Base-by-base conservation (phyloP, 495 filamentous ascomycete genomes). In the Penicillium atrosanguineum region DNA sequence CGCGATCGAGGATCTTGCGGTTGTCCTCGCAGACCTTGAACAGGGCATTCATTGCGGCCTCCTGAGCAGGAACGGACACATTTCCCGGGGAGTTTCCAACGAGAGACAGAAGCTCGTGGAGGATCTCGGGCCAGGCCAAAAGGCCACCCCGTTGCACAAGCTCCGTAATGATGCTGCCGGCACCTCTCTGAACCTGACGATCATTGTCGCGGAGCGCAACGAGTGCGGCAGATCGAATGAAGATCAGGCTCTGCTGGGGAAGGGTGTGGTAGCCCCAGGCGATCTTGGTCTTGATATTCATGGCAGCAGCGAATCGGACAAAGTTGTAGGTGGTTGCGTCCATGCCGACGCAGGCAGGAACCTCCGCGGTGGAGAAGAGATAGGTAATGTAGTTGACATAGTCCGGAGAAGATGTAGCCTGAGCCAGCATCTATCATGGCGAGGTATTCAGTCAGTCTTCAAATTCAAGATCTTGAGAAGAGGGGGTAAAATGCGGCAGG, bases 11-110 rank as follows among this genome's bases (percentile, higher is more conserved):
- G 52, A 89, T 77, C 61, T 88, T 88, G 66, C 85, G 88, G 71
- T 93, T 96, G 70, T 99, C 94, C 69, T 97, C 91, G 71, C 95
- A 99, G 58, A 97, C 89, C 76, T 97, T 97, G 57, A 86, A 76
- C 65, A 99, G 77, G 12, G 94, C 91, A 21, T 87, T 83, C 89
- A 97, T 96, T 44, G 91, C 91, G 54, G 91, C 93, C 67, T 99
- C 95, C 62, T 96, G 93, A 9, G 86, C 83, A 55, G 86, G 80
- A 31, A 78, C 69, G 3, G 88, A 73, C 14, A 83, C 73, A 55
- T 86, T 81, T 3, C 90, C 87, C 14, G 72, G 71, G 48, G 85
- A 77, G 64, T 95, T 95, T 43, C 81, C 79, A 53, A 95, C 83
- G 64, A 93, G 75, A 34, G 82, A 69, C 44, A 97, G 65, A 12